Evolutionary conservation across 257 asterid genomes (phyloP).

Genomic region (Solanum chilense): DNA sequence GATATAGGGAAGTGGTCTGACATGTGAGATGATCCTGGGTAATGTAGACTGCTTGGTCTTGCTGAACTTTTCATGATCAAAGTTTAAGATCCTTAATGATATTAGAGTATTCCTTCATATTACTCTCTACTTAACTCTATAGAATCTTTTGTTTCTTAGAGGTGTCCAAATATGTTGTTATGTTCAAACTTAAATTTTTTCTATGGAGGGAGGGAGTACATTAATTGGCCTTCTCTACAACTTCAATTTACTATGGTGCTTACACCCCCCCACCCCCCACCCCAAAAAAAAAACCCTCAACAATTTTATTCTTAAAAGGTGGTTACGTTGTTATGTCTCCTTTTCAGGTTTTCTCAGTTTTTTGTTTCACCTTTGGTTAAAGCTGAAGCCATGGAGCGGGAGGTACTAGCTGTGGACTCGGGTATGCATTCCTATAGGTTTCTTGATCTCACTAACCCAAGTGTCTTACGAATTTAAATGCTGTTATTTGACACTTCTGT

Average conservation of each 20-base stretch:
- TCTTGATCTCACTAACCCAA: not conserved
- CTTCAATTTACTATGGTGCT: not conserved
- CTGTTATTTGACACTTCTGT: slow-evolving; percentile 6
- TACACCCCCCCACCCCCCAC: not conserved
- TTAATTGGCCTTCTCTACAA: not conserved
- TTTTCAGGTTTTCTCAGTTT: slow-evolving; percentile 88
- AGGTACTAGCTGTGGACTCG: slow-evolving; percentile 91
- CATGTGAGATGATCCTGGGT: not conserved
- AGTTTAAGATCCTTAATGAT: not conserved
- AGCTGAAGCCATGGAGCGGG: slow-evolving; percentile 98
- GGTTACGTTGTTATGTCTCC: slow-evolving; percentile 4
- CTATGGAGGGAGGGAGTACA: not conserved
- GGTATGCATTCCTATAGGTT: slow-evolving; percentile 26
- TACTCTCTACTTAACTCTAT: not conserved
- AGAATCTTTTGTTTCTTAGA: not conserved
- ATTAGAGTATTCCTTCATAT: not conserved
- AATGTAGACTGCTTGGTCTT: not conserved
- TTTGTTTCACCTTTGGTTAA: slow-evolving; percentile 79
- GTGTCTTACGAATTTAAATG: not conserved
- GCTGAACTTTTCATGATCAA: not conserved
- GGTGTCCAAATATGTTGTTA: not conserved
- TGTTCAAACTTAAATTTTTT: not conserved
- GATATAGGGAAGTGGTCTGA: not conserved
- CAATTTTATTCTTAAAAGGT: not conserved
- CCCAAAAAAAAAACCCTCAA: not conserved